Evolutionary conservation across 257 asterid genomes (phyloP), one percentile per base, ranked within the genome.

Genomic region (Linderniella brevidens): DNA sequence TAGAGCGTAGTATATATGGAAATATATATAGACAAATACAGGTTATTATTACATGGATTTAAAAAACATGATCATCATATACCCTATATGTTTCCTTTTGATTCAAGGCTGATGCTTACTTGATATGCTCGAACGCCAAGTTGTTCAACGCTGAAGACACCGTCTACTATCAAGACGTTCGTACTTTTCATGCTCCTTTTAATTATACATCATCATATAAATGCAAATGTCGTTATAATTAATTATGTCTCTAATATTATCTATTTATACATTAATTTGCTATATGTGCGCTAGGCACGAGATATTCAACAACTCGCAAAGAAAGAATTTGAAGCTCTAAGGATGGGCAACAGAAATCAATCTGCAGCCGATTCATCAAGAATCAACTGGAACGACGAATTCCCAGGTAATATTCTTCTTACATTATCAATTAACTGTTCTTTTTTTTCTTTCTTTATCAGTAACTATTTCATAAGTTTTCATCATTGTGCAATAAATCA

Each of bases 271-370:
- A n/a, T n/a, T n/a, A n/a, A n/a, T n/a, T n/a, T n/a, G n/a, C n/a
- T n/a, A n/a, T n/a, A n/a, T n/a, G n/a, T n/a, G n/a, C n/a, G n/a
- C n/a, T 52, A 88, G 98, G 98, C 96, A 48, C 79, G 92, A 40
- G 46, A 94, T 35, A 85, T 88, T 51, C 92, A 79, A 72, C 93
- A 78, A 13, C 81, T 88, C 54, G 93, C 86, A 13, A 78, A 53
- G 74, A 64, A 94, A 49, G 98, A 88, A 68, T 84, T 88, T 50
- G 75, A 64, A 49, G 85, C 84, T 70, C 77, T 88, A 49, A 81
- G 69, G 75, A 80, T 75, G 41, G 98, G 95, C n/a, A n/a, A n/a
- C n/a, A n/a, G n/a, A n/a, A n/a, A n/a, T n/a, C n/a, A n/a, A n/a
- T n/a, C n/a, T n/a, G 48, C 66, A 73, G 47, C 66, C 73, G 67